Base-by-base conservation (phyloP, 331 rosid genomes). In the Quercus tomentella region DNA sequence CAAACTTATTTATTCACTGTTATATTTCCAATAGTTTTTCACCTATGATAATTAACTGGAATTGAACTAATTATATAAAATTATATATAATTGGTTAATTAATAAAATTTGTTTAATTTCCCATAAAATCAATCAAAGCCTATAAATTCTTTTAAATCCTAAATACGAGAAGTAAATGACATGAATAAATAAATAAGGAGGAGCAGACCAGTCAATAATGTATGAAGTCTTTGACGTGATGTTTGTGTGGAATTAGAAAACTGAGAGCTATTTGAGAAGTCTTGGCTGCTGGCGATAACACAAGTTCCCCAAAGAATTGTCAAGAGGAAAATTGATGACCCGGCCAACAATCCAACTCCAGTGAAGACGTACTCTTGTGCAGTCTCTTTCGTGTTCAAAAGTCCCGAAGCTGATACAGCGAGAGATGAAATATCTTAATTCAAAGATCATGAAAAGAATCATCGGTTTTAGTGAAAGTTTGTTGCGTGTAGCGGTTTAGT, bases 271-370 rank as follows among this genome's bases (percentile, higher is more conserved):
- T 75, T 37, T 76, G 77, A 77, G 55, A 87, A 83, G 16, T 83
- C 66, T 78, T 85, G 94, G 6, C 82, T 80, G 70, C 92, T 86
- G 80, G 62, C 70, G 75, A 90, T 79, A 23, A 88, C 86, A 85
- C 94, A 90, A 15, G 91, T 88, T 6, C 92, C 94, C 94, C 94
- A 88, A 3, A 90, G 82, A 7, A 85, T 52, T 12, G 92, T 90
- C 22, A 87, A 83, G 74, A 80, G 92, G 70, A 90, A 57, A 76
- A 90, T 88, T 72, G 94, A 90, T 14, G 94, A 83, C 54, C 94
- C 94, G 30, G 94, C 92, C 83, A 90, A 70, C 63, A 88, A 83
- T 12, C 94, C 94, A 45, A 90, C 92, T 20, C 94, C 91, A 26
- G 91, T 87, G 14, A 82, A 85, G 30, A 88, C 94, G 77, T 76